Evolutionary conservation across 2,329 filamentous ascomycete genomes (phyloP).

Genomic region (Nannizziopsis arthrosporioides): DNA sequence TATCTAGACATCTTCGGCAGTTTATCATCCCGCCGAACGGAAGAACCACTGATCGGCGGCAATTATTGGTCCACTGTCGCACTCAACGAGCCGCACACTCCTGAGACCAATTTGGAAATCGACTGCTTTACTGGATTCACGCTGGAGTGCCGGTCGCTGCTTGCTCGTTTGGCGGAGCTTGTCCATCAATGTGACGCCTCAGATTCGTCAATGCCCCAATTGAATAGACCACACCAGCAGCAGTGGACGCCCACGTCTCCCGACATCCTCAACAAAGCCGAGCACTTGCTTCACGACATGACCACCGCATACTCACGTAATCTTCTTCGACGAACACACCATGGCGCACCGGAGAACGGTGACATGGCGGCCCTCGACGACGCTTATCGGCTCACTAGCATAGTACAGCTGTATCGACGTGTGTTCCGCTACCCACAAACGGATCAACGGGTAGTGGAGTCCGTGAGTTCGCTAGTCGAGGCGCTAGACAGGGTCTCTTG

Average conservation of each 20-base stretch:
- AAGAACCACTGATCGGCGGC: conserved; percentile 40
- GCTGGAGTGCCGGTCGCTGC: conserved; percentile 55
- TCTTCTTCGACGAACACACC: conserved; percentile 31
- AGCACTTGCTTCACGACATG: conserved; percentile 50
- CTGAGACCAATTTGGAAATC: conserved; percentile 54
- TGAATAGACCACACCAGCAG: neutral
- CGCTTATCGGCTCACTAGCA: conserved; percentile 66
- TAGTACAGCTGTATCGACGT: conserved; percentile 64
- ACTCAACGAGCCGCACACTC: conserved; percentile 7
- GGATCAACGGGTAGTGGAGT: conserved; percentile 50
- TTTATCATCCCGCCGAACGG: conserved; percentile 49
- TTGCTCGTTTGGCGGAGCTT: conserved; percentile 61
- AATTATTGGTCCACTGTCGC: conserved; percentile 41
- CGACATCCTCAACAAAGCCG: conserved; percentile 33
- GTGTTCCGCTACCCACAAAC: conserved; percentile 51
- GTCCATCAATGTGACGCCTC: conserved; percentile 52
- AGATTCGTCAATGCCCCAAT: neutral
- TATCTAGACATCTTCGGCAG: conserved; percentile 72
- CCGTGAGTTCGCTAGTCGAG: conserved; percentile 51
- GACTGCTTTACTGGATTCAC: conserved; percentile 76
- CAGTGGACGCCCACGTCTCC: conserved; percentile 32
- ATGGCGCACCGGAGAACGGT: conserved; percentile 28
- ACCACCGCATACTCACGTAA: conserved; percentile 38
- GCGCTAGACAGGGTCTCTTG: conserved; percentile 51
- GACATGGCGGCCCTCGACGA: conserved; percentile 58